phyloP scores from a whole-genome alignment of 768 basidiomycete species.

The Hypsizygus marmoreus region DNA sequence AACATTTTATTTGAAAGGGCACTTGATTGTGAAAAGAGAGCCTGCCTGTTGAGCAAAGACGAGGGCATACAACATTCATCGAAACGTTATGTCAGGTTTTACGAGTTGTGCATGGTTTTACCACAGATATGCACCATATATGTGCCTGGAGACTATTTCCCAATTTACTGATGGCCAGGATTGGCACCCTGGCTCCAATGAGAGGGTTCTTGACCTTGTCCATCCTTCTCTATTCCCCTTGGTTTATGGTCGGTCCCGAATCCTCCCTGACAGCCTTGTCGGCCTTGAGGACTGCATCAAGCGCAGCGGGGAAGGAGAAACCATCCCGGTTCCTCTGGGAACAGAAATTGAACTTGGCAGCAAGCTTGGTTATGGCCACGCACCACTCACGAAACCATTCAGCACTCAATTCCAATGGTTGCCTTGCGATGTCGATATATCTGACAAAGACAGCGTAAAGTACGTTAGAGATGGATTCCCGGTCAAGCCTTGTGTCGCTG shows the following conservation, averaged over 20 bases:
- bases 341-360: conserved; percentile 21
- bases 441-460: conserved; percentile 1
- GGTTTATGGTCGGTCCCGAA: conserved; percentile 28
- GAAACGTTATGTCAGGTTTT: too few relatives aligned
- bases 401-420: not conserved
- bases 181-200: conserved; percentile 42
- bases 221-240: too few relatives aligned
- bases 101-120: too few relatives aligned
- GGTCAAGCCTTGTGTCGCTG: not conserved
- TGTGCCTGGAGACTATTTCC: too few relatives aligned
- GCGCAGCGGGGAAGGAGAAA: conserved; percentile 13
- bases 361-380: conserved; percentile 17
- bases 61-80: too few relatives aligned
- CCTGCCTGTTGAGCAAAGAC: too few relatives aligned
- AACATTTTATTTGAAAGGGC: too few relatives aligned
- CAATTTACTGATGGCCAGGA: too few relatives aligned
- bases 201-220: conserved; percentile 40
- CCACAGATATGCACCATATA: too few relatives aligned
- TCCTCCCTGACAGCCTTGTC: conserved; percentile 4
- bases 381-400: not conserved
- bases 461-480: not conserved
- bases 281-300: conserved; percentile 12
- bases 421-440: too few relatives aligned
- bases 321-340: conserved; percentile 10
- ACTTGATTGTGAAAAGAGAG: too few relatives aligned